phyloP scores from a whole-genome alignment of 1,284 basidiomycete species.

The Wolfiporia cocos region DNA sequence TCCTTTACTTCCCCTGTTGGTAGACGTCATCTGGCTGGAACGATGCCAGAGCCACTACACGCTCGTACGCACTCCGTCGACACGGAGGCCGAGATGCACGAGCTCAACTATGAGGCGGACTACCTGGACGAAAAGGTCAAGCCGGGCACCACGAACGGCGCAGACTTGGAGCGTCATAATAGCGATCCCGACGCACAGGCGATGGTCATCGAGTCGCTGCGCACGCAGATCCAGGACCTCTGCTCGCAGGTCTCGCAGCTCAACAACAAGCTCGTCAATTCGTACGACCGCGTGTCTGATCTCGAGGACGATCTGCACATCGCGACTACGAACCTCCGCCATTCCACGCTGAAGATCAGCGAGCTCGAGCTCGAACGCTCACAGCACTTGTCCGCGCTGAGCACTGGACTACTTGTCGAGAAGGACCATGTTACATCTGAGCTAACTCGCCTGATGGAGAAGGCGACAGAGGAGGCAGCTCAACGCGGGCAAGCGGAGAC shows the following conservation, averaged over 20 bases:
- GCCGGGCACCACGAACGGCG: constrained; percentile 16
- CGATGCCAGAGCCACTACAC: constrained; percentile 13
- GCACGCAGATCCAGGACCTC: constrained; percentile 79
- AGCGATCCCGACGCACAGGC: constrained; percentile 54
- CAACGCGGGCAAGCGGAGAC: constrained; percentile 87
- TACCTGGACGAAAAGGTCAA: constrained; percentile 24
- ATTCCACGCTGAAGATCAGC: constrained; percentile 56
- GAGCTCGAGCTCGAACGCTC: constrained; percentile 72
- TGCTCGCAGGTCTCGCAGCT: constrained; percentile 87
- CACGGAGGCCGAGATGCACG: constrained; percentile 26
- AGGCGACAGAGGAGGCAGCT: constrained; percentile 90
- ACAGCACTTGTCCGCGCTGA: constrained; percentile 73
- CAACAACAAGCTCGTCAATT: constrained; percentile 88
- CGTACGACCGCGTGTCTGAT: constrained; percentile 89
- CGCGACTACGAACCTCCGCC: constrained; percentile 48
- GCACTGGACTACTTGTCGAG: constrained; percentile 90
- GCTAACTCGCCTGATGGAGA: constrained; percentile 91
- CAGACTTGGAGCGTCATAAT: constrained; percentile 17
- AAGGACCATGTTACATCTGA: constrained; percentile 87
- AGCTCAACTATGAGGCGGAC: constrained; percentile 27
- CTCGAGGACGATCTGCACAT: constrained; percentile 89
- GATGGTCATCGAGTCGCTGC: constrained; percentile 73
- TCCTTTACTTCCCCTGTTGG: no score
- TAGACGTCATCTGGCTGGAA: no score
- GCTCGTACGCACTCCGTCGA: constrained; percentile 16